Evolutionary conservation across 805 yeast genomes (phyloP), one percentile per base, ranked within the genome.

Genomic region (Saitoella complicata): DNA sequence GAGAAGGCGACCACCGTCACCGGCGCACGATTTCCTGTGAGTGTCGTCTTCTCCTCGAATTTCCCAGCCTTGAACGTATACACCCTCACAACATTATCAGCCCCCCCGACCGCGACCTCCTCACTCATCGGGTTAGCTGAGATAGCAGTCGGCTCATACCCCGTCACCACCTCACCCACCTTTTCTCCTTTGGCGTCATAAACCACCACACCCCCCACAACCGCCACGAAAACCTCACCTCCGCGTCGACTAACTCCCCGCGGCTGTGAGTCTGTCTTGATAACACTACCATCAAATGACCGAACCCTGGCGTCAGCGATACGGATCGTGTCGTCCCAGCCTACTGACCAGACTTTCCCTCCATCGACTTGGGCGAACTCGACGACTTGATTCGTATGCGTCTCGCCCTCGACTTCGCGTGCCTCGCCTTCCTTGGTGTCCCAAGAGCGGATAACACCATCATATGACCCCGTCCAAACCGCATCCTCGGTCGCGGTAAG

Each of bases 241-340:
- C 21, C 21, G 21, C 21, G 21, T 21, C 21, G 21, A 21, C 21
- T 21, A 9, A 33, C 36, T 2, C 36, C 36, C 36, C 11, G 10
- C n/a, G 36, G 36, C 36, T 10, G 36, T 10, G 11, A 10, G 4
- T 33, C 36, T 2, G 36, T 33, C n/a, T 9, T 11, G 10, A 33
- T 33, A 2, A 33, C 36, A 4, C 21, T 21, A 21, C 21, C 21
- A 21, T 11, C 29, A 9, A 41, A 34, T 8, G 38, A 3, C 10
- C 31, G 11, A 5, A 30, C 7, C 10, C 34, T 32, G 31, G 11
- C 36, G 32, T 41, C 43, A 9, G 34, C 10, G 9, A 30, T 30
- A 55, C 71, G 73, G 40, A 86, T 54, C 9, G 73, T 73, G 56
- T 84, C 94, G 61, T 88, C 98, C 97, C 97, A 91, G 3, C 87